Conservation (phyloP, 1,139 yeast genomes). For the Yamadazyma pseudoaaseri region DNA sequence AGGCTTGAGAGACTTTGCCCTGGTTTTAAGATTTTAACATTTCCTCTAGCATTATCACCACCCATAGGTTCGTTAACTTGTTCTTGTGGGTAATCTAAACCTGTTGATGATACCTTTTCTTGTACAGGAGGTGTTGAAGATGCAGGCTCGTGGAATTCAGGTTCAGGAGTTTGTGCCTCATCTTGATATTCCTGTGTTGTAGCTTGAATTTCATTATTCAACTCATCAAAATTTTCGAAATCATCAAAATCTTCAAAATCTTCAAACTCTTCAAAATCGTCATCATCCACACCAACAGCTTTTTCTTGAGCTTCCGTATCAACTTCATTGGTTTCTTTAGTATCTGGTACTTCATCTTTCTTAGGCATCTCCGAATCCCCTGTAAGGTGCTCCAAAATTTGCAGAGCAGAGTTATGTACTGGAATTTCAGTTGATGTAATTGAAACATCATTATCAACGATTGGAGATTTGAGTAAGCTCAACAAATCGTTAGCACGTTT, state of each 20-base stretch:
- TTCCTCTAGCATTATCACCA: slow-evolving; percentile 20
- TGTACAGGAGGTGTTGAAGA: not conserved
- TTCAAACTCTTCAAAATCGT: slow-evolving; percentile 5
- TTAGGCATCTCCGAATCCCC: no score
- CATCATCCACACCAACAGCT: no score
- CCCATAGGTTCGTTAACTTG: not conserved
- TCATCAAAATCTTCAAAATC: slow-evolving; percentile 28
- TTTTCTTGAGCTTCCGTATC: slow-evolving; percentile 4
- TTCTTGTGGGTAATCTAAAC: slow-evolving; percentile 2
- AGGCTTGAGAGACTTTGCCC: slow-evolving; percentile 25
- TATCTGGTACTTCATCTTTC: no score
- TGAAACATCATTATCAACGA: not conserved
- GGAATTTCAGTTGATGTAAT: not conserved
- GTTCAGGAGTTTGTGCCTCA: no score
- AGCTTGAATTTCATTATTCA: slow-evolving; percentile 20
- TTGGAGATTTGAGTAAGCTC: slow-evolving; percentile 9
- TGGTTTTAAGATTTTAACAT: slow-evolving; percentile 27
- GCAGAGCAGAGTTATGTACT: no score
- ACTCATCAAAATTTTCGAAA: slow-evolving; percentile 33
- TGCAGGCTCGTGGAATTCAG: not conserved
- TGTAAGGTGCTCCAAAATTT: no score
- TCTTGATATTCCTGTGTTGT: slow-evolving; percentile 11
- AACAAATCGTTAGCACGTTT: slow-evolving; percentile 11
- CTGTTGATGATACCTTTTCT: not conserved
- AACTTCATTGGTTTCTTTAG: slow-evolving; percentile 2